Base-by-base conservation (phyloP, 768 basidiomycete species). In the Phylloporus sp. region DNA sequence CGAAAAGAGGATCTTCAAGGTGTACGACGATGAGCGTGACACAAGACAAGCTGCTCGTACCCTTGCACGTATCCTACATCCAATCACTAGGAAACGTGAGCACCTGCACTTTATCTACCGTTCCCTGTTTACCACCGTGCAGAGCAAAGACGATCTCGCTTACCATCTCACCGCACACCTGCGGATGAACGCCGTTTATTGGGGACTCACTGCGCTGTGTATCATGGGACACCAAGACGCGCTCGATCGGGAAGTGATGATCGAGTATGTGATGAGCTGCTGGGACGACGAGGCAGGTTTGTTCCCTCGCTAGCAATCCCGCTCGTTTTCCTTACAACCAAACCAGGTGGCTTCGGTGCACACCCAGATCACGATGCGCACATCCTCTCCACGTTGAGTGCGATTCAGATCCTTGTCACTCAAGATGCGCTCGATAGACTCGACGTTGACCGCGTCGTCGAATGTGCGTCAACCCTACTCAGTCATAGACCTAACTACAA, bases 301-400 rank as follows among this genome's bases (percentile, higher is more conserved):
- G 63, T 63, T 49, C 36, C 35, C n/a, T 28, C 22, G 35, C n/a
- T n/a, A n/a, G n/a, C n/a, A n/a, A n/a, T n/a, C n/a, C n/a, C n/a
- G n/a, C n/a, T n/a, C n/a, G n/a, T n/a, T n/a, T n/a, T n/a, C n/a
- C 9, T 13, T 14, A 2, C 20, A 5, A 18, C 15, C 14, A 10
- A 33, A 11, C 20, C 56, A 96, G 95, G 95, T 35, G 92, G 73
- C 14, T 99, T 95, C 56, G 90, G 91, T 1, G 85, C 94, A 20
- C 89, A 94, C 61, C 94, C 95, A 0, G 83, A 80, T 20, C 96
- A 99, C 59, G 96, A 99, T 63, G 89, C 86, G 0, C 91, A 98
- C 60, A 67, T 97, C 1, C 78, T 84, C 20, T 73, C 90, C 3
- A 98, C 96, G 0, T 70, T 92, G 31, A 93, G 90, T 51, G 96